A percentile compares a stretch with the other conserved stretches of the same genome.
phyloP scores from a whole-genome alignment of 345 rosid species.

The Salix caprea region DNA sequence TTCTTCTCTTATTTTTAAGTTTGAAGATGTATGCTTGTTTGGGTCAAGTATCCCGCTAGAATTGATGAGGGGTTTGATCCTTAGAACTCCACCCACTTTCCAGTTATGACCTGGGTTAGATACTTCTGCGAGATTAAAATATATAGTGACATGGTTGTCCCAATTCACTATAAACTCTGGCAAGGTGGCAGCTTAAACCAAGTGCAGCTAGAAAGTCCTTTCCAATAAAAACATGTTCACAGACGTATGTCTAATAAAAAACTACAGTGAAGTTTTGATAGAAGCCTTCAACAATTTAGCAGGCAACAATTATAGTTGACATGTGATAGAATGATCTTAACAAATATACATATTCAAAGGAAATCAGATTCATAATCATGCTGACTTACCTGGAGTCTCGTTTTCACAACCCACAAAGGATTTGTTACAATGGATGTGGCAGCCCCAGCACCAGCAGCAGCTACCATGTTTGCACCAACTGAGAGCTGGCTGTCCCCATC shows the following conservation, averaged over 20 bases:
- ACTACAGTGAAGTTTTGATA: neutral
- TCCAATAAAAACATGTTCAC: neutral
- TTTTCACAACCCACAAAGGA: conserved; percentile 99
- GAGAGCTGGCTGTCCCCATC: conserved; percentile 44
- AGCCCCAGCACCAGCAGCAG: conserved; percentile 96
- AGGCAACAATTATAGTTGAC: neutral
- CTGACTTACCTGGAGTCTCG: conserved; percentile 81
- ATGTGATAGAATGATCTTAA: neutral
- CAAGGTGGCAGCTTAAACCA: neutral
- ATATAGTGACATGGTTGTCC: neutral
- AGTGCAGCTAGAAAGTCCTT: neutral
- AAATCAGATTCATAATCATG: neutral
- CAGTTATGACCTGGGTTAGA: neutral
- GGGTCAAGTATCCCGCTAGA: neutral
- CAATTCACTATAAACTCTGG: neutral
- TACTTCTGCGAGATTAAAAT: conserved; percentile 1
- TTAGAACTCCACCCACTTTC: conserved; percentile 3
- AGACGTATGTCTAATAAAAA: neutral
- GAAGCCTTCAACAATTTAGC: neutral
- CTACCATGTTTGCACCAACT: conserved; percentile 71
- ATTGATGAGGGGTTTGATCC: conserved; percentile 1
- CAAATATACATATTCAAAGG: neutral
- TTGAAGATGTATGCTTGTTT: neutral
- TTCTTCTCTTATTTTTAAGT: neutral
- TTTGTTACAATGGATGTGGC: conserved; percentile 81